These are phyloP conservation scores for Trichophyton mentagrophytes DNA, from an alignment of 2,329 filamentous ascomycete species.

Conservation along the genomic window DNA sequence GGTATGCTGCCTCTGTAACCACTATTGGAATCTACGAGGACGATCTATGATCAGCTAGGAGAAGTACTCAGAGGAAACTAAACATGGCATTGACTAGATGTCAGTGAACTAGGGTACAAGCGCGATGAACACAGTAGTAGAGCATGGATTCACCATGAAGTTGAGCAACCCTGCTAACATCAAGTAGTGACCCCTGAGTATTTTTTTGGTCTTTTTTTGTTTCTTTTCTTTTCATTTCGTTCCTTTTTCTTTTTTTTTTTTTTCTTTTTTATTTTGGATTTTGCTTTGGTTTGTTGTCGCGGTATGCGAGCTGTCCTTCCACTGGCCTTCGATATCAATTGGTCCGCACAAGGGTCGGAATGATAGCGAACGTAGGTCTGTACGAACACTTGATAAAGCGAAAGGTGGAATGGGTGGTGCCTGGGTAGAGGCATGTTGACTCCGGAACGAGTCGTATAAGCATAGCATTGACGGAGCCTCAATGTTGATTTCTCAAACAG, in stretches of 20 bases:
- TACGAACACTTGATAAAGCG: not conserved
- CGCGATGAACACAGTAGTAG: not conserved
- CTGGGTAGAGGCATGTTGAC: not conserved
- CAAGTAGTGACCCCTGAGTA: not conserved
- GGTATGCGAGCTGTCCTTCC: not conserved
- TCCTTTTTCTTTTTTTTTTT: not conserved
- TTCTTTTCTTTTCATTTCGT: not conserved
- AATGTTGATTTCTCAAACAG: not conserved
- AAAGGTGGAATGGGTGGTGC: not conserved
- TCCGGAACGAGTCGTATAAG: not conserved
- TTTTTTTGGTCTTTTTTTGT: not conserved
- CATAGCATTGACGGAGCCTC: not conserved
- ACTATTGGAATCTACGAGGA: no score
- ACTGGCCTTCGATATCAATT: not conserved
- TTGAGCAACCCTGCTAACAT: not conserved
- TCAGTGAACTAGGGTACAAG: not conserved
- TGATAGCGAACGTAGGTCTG: not conserved
- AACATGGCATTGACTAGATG: not conserved
- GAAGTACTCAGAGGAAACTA: not conserved
- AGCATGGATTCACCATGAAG: not conserved
- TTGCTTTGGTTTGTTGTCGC: not conserved
- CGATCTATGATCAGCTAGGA: not conserved
- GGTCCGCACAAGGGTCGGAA: not conserved
- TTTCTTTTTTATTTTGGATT: not conserved
- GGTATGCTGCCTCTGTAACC: no score